A percentile compares a stretch with the other conserved stretches of the same genome.
Conservation (phyloP, 768 basidiomycete species). For the Leccinum obscurum region DNA sequence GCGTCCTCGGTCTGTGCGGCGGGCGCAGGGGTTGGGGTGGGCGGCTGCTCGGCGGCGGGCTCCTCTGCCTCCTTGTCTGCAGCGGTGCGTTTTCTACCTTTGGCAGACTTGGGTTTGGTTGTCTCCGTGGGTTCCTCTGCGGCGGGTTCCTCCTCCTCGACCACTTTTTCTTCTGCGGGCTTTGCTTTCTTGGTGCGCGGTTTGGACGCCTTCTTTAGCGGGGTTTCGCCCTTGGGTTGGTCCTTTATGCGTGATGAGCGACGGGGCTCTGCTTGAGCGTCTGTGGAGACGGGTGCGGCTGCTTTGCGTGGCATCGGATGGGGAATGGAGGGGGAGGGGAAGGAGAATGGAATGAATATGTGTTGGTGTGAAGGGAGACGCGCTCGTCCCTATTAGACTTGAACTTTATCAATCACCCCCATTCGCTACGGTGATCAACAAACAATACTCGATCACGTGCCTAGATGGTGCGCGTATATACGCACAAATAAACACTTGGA, state of each 20-base stretch:
- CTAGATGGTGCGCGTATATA: conserved; percentile 31
- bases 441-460: conserved; percentile 37
- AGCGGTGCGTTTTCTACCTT: conserved; percentile 57
- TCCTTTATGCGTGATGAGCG: conserved; percentile 78
- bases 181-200: conserved; percentile 52
- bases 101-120: conserved; percentile 45
- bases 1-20: conserved; percentile 38
- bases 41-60: conserved; percentile 27
- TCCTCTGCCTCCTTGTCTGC: conserved; percentile 42
- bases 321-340: neutral
- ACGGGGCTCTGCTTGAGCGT: conserved; percentile 49
- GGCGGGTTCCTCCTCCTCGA: conserved; percentile 38
- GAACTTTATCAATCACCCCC: conserved; percentile 34
- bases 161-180: conserved; percentile 45
- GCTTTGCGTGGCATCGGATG: conserved; percentile 70
- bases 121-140: conserved; percentile 31
- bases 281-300: conserved; percentile 43
- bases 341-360: conserved; percentile 5
- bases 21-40: conserved; percentile 33
- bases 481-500: conserved; percentile 23
- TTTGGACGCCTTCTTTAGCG: conserved; percentile 63
- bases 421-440: conserved; percentile 31
- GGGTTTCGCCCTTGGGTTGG: conserved; percentile 52
- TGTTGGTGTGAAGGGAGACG: conserved; percentile 27
- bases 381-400: conserved; percentile 31